Evolutionary conservation across 805 yeast genomes (phyloP), one percentile per base, ranked within the genome.

Genomic region (Kodamaea neixiangensis): DNA sequence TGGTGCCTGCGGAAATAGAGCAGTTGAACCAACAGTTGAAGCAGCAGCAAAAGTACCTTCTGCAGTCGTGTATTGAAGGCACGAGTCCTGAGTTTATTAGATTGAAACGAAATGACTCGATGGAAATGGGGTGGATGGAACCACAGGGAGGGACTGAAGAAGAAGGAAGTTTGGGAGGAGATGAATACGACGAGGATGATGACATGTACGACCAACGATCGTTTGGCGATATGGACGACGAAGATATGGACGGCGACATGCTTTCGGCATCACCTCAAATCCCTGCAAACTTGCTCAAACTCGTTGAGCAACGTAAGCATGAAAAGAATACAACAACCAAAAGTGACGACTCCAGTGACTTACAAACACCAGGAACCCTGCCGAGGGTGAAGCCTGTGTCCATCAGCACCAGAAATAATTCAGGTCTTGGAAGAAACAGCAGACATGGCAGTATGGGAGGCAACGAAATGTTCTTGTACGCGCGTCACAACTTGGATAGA

Each of bases 241-340:
- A 72, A 44, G 78, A 74, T 35, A 56, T 71, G 48, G 77, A 74
- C 57, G 75, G 77, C 43, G 78, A 75, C 31, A 53, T 71, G 18
- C 63, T 83, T 19, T 79, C 85, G 0, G 83, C 82, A 3, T 84
- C 89, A 1, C 90, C 90, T 0, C 87, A 85, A 57, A 84, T 85
- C 2, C 90, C 90, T 0, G 79, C 80, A 31, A 81, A 81, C 42
- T 69, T 85, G 14, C 65, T 85, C 37, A 73, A 78, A 58, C 64
- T 79, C 58, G 88, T 76, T 51, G 89, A 78, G 61, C 73, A 63
- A 64, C 68, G 78, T 25, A 72, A 73, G 60, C 70, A 69, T 51
- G 71, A 75, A 54, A 64, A 69, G 11, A 22, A 22, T 9, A 25
- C 31, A 51, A 53, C 62, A 45, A 52, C 60, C 20, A 51, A 51